Evolutionary conservation across 2,329 filamentous ascomycete genomes (phyloP).

Genomic region (Phialophora chinensis): DNA sequence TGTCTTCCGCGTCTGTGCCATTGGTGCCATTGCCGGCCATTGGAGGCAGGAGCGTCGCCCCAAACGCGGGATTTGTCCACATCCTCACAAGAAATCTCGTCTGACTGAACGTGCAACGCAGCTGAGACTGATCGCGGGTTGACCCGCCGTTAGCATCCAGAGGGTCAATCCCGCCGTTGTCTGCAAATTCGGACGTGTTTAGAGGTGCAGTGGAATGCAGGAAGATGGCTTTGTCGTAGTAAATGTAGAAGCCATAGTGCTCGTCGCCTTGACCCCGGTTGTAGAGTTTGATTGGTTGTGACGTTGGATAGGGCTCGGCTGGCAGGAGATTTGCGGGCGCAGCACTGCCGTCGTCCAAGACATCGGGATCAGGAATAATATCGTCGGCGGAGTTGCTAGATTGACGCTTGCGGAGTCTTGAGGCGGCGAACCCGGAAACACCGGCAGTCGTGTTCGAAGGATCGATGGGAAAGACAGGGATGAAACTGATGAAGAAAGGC

Average conservation of each 20-base stretch:
- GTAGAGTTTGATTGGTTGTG: conserved; percentile 82
- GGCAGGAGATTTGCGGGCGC: conserved; percentile 75
- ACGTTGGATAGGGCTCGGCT: conserved; percentile 54
- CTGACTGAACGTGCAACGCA: conserved; percentile 64
- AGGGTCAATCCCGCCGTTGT: conserved; percentile 45
- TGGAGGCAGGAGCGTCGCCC: conserved; percentile 40
- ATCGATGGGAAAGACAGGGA: conserved; percentile 52
- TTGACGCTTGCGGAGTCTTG: conserved; percentile 37
- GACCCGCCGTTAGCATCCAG: conserved; percentile 58
- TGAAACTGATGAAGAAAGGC: conserved; percentile 83
- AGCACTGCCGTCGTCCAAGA: conserved; percentile 66
- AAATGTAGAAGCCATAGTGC: conserved; percentile 92
- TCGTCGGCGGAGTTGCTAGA: conserved; percentile 33
- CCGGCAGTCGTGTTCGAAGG: conserved; percentile 42
- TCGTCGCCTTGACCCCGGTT: conserved; percentile 81
- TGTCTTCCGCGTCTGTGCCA: conserved; percentile 31
- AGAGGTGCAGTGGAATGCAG: conserved; percentile 49
- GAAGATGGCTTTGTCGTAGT: conserved; percentile 88
- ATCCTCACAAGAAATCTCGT: conserved; percentile 68
- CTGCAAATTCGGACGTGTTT: conserved; percentile 28
- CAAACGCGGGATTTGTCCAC: conserved; percentile 60
- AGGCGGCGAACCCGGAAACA: conserved; percentile 33
- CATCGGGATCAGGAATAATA: conserved; percentile 36
- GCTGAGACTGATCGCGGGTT: conserved; percentile 51
- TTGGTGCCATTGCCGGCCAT: conserved; percentile 22